Evolutionary conservation across 2,329 filamentous ascomycete genomes (phyloP), one percentile per base, ranked within the genome.

Genomic region (Dactylellina parvicollis): DNA sequence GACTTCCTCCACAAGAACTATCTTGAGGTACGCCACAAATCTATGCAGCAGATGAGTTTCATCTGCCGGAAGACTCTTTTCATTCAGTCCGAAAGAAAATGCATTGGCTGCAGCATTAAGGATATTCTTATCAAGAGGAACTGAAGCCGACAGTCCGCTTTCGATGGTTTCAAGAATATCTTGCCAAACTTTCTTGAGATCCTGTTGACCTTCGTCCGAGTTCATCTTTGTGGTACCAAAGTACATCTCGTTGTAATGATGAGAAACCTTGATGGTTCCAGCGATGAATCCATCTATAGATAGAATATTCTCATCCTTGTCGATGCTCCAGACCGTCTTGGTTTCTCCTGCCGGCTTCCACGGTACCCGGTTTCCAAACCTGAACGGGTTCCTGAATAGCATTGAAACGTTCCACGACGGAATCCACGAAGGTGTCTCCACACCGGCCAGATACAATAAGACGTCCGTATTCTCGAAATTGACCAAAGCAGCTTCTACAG

Each of bases 341-440:
- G 40, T 59, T 14, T 64, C 57, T 14, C 67, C 67, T 4, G 67
- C 57, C 9, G 77, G 77, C 65, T 60, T 75, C 76, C 75, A 78
- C n/a, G 76, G 77, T n/a, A 77, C 40, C 34, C 62, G 50, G 38
- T 76, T 78, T 12, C 77, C 77, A 60, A 79, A 79, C 40, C 77
- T 75, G 61, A 78, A 78, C 32, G 78, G 78, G 32, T 79, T 79
- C 36, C 77, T 75, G 73, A 78, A 79, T 10, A 77, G 64, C 77
- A 79, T 79, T 7, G 76, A 30, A 32, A 69, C 40, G 55, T 78
- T 72, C 78, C 77, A 79, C 32, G 75, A 55, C 24, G 76, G 77
- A 26, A 77, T 62, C 76, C 76, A 77, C 24, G 77, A 78, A 28
- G 77, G 75, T 8, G 56, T 56, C 52, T 78, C 77, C 14, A 50